These are phyloP conservation scores for Kodamaea derodonti DNA, from an alignment of 1,139 yeast genomes.

Conservation along the genomic window DNA sequence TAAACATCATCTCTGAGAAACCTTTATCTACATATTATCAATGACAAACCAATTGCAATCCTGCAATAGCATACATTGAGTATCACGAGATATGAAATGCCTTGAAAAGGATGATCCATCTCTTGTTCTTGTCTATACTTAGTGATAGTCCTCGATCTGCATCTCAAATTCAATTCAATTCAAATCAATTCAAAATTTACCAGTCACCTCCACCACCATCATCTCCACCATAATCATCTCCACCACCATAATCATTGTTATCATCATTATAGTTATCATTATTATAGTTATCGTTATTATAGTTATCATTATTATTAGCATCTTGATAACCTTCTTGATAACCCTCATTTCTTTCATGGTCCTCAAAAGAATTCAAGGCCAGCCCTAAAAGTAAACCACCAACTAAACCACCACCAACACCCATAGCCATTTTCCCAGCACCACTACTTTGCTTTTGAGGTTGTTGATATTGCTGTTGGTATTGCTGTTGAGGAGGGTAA, in stretches of 20 bases:
- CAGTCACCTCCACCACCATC: too few species aligned
- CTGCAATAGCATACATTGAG: too few species aligned
- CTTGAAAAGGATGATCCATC: too few species aligned
- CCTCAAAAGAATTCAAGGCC: constrained; percentile 20
- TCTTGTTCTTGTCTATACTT: too few species aligned
- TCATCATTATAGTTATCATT: constrained; percentile 25
- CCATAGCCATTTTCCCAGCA: constrained; percentile 52
- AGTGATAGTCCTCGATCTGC: too few species aligned
- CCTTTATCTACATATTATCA: too few species aligned
- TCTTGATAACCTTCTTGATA: constrained; percentile 32
- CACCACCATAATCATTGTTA: constrained; percentile 15
- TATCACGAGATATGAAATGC: too few species aligned
- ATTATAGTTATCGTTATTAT: constrained; percentile 25
- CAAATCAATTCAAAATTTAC: too few species aligned
- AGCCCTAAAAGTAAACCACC: constrained; percentile 59
- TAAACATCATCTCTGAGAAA: too few species aligned
- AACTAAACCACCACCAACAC: constrained; percentile 76
- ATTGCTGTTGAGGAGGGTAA: constrained; percentile 18
- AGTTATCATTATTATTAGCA: constrained; percentile 23
- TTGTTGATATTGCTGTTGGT: constrained; percentile 19
- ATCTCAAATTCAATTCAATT: too few species aligned
- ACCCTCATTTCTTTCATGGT: constrained; percentile 23
- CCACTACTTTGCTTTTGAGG: constrained; percentile 11
- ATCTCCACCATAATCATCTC: constrained; percentile 13
- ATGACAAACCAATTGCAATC: too few species aligned